Evolutionary conservation across 495 filamentous ascomycete species (phyloP), one percentile per base, ranked within the genome.

Genomic region (Daldinia decipiens): DNA sequence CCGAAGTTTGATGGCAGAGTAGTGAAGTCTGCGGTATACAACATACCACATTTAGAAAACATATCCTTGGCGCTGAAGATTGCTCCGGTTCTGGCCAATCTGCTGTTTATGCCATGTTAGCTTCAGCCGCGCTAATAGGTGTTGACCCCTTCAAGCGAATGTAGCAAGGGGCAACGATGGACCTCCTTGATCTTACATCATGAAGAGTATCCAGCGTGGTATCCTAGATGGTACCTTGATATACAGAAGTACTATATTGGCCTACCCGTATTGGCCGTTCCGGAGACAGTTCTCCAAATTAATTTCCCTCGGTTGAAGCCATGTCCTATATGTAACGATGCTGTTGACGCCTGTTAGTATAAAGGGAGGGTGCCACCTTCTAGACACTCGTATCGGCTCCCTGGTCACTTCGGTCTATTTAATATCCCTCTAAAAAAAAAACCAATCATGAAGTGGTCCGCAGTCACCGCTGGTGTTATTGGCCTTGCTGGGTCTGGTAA

Each of bases 201-300:
- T 53, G 61, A 67, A 62, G 56, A 47, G 34, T 24, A 58, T 45
- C 55, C 61, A 34, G 43, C 19, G 39, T 62, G 57, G 29, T 54
- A 54, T 52, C 51, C 17, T 34, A 65, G 50, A 56, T 62, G 50
- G 43, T 57, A 40, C 50, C 57, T 58, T 47, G 57, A 40, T 60
- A 21, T 39, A 47, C 40, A 55, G 32, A 50, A 34, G 40, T 45
- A 34, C 34, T 59, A 68, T 62, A 68, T 68, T 61, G 61, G 51
- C 5, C 55, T 57, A 38, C 57, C 65, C 51, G 70, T 55, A 73
- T 73, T 65, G 56, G 65, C 57, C 21, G 45, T 50, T 65, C 47
- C 70, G 65, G 70, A 68, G 39, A 63, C 61, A 62, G 56, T 40
- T 69, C 65, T 73, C 65, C 57, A 73, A 65, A 73, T 73, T 73